A percentile compares a stretch with the other conserved stretches of the same genome.
phyloP scores from a whole-genome alignment of 768 basidiomycete genomes.

The Suillus subluteus region DNA sequence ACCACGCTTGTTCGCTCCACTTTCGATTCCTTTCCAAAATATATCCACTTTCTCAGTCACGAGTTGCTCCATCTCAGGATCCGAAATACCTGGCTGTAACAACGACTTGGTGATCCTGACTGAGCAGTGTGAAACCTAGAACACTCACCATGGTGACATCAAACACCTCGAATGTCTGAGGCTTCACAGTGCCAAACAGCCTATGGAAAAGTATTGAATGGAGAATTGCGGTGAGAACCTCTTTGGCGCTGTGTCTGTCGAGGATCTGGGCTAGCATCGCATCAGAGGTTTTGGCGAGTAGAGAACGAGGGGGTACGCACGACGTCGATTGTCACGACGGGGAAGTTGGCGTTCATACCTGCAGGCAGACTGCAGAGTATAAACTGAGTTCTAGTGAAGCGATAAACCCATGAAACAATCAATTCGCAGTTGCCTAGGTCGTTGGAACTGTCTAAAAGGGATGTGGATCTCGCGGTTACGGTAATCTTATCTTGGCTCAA shows the following conservation, averaged over 20 bases:
- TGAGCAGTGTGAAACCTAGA: neutral
- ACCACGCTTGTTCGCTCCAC: conserved; percentile 61
- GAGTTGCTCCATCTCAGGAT: conserved; percentile 70
- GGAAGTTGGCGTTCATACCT: conserved; percentile 30
- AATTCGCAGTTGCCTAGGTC: neutral
- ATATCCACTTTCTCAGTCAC: conserved; percentile 76
- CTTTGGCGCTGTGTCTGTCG: conserved; percentile 72
- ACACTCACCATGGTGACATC: conserved; percentile 82
- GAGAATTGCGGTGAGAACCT: conserved; percentile 75
- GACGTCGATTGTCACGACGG: conserved; percentile 35
- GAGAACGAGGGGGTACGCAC: conserved; percentile 19
- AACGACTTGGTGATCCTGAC: neutral
- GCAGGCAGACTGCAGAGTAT: conserved; percentile 2
- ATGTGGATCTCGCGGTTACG: neutral
- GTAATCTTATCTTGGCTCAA: conserved; percentile 1
- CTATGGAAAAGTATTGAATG: conserved; percentile 85
- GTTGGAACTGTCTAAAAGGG: conserved; percentile 8
- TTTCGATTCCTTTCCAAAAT: conserved; percentile 81
- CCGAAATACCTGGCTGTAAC: conserved; percentile 73
- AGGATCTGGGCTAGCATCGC: conserved; percentile 52
- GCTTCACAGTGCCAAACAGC: conserved; percentile 78
- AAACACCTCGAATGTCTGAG: conserved; percentile 75
- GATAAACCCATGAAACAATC: conserved; percentile 7
- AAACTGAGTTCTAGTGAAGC: neutral
- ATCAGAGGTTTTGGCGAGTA: neutral